Conservation (phyloP, 306 rosid genomes). For the Gillenia trifoliata region DNA sequence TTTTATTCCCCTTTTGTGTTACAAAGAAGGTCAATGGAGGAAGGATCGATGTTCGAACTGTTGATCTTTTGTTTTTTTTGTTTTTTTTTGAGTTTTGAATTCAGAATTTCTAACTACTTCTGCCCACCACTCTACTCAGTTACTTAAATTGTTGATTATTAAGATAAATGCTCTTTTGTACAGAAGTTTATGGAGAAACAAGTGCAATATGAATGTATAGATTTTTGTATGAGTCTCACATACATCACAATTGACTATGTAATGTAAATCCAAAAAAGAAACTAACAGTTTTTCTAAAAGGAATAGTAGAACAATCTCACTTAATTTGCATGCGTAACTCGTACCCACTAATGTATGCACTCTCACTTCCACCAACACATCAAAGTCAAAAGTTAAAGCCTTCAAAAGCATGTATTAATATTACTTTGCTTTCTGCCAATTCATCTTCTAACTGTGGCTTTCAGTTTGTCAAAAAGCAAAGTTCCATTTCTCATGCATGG, state of each 20-base stretch:
- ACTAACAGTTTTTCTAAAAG: not conserved
- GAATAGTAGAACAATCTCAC: not conserved
- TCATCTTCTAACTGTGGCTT: constrained; percentile 24
- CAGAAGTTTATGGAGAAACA: not conserved
- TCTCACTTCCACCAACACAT: constrained; percentile 43
- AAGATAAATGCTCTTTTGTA: not conserved
- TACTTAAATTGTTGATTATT: not conserved
- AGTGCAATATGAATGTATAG: not conserved
- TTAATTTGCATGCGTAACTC: constrained; percentile 25
- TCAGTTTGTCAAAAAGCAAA: constrained; percentile 35
- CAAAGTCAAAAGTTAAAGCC: constrained; percentile 66
- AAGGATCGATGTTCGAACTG: not conserved
- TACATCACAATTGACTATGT: not conserved
- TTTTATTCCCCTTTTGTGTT: too few relatives aligned
- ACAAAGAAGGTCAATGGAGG: not conserved
- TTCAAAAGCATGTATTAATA: constrained; percentile 27
- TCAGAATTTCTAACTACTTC: not conserved
- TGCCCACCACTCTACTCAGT: not conserved
- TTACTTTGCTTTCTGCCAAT: constrained; percentile 25
- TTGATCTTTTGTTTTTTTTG: not conserved
- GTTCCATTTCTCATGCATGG: constrained; percentile 22
- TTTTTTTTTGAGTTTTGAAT: not conserved
- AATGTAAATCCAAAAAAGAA: not conserved
- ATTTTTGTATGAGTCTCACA: not conserved
- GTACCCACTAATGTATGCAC: constrained; percentile 33